These are phyloP conservation scores for Chaetomiaceae sp. DNA, from an alignment of 2,329 filamentous ascomycete genomes.

Conservation along the genomic window DNA sequence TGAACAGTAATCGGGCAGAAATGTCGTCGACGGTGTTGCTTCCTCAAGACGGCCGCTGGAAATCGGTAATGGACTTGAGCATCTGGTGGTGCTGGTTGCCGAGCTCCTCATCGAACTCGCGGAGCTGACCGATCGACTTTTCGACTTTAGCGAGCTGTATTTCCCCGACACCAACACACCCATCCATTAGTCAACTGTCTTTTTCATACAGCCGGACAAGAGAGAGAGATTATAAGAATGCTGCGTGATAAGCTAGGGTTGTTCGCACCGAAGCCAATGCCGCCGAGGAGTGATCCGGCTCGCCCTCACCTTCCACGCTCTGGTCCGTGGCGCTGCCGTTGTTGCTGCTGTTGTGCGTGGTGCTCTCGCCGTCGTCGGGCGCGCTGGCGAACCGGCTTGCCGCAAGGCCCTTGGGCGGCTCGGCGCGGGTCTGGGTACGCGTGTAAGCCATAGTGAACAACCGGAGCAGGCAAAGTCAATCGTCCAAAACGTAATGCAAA, in stretches of 20 bases:
- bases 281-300: slow-evolving; percentile 55
- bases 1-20: too few relatives aligned
- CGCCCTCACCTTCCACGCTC: slow-evolving; percentile 52
- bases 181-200: too few relatives aligned
- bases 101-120: slow-evolving; percentile 28
- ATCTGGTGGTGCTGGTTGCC: slow-evolving; percentile 25
- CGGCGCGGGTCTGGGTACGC: slow-evolving; percentile 39
- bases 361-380: slow-evolving; percentile 8
- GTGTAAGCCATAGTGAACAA: background rate
- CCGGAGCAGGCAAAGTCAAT: slow-evolving; percentile 14
- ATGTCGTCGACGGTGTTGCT: too few relatives aligned
- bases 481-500: too few relatives aligned
- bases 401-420: slow-evolving; percentile 44
- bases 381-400: slow-evolving; percentile 46
- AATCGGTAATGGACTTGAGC: slow-evolving; percentile 24
- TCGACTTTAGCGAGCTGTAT: slow-evolving; percentile 29
- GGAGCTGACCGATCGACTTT: slow-evolving; percentile 24
- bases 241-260: slow-evolving; percentile 37
- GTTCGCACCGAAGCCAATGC: slow-evolving; percentile 62
- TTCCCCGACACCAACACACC: too few relatives aligned
- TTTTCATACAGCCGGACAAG: slow-evolving; percentile 8
- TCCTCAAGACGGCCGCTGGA: slow-evolving; percentile 17
- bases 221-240: slow-evolving; percentile 22
- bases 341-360: slow-evolving; percentile 25
- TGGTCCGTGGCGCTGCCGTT: slow-evolving; percentile 31